Percentiles rank a stretch among this genome's conserved stretches.
phyloP scores from a whole-genome alignment of 1,284 basidiomycete species.

The Rhodotorula sp. region DNA sequence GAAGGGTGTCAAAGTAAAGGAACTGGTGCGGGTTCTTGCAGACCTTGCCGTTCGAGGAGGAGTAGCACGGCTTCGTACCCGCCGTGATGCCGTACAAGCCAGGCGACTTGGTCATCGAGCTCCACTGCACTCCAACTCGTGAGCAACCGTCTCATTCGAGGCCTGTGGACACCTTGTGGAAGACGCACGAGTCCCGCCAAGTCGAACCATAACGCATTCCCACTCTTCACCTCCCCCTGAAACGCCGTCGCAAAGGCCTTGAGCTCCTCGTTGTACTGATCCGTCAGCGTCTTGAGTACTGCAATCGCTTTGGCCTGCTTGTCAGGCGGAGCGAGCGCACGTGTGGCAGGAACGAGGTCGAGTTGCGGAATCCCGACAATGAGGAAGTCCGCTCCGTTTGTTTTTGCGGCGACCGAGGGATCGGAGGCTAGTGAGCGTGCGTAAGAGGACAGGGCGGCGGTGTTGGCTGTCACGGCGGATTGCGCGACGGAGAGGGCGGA shows the following conservation, averaged over 20 bases:
- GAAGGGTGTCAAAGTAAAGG: slow-evolving; percentile 38
- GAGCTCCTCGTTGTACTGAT: slow-evolving; percentile 31
- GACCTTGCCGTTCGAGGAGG: slow-evolving; percentile 17
- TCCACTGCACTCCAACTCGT: slow-evolving; percentile 18
- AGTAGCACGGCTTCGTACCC: slow-evolving; percentile 26
- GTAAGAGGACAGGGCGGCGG: background rate
- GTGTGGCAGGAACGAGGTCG: slow-evolving; percentile 31
- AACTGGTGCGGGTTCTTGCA: slow-evolving; percentile 27
- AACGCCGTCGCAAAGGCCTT: slow-evolving; percentile 10
- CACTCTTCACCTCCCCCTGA: background rate
- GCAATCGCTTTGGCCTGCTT: slow-evolving; percentile 9
- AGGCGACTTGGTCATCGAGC: slow-evolving; percentile 15
- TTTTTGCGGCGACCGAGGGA: background rate
- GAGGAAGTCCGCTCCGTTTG: slow-evolving; percentile 24
- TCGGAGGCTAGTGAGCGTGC: slow-evolving; percentile 6
- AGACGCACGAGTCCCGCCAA: slow-evolving; percentile 18
- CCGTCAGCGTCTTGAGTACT: slow-evolving; percentile 21
- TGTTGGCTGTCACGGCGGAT: slow-evolving; percentile 17
- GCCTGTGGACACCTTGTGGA: too few species aligned
- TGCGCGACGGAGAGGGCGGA: slow-evolving; percentile 17
- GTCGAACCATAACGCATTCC: slow-evolving; percentile 26
- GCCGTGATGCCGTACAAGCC: slow-evolving; percentile 18
- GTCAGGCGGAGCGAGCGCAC: slow-evolving; percentile 3
- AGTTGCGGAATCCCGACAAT: slow-evolving; percentile 36
- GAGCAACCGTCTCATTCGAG: background rate